These are phyloP conservation scores for Vigna unguiculata DNA, from an alignment of 306 rosid genomes.

Conservation along the genomic window DNA sequence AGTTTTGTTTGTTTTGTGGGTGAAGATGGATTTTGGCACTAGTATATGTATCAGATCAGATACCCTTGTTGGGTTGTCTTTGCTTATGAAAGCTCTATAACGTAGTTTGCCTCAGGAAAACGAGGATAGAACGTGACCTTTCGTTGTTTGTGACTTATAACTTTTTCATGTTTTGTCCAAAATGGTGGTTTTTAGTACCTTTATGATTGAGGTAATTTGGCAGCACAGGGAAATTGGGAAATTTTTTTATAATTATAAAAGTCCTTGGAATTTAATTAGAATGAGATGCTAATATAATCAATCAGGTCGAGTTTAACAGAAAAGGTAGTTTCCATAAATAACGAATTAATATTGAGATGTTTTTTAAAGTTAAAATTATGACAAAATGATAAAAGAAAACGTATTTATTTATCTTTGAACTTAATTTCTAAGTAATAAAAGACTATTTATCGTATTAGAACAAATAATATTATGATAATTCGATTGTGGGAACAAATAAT, in stretches of 20 bases:
- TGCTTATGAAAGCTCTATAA: constrained; percentile 47
- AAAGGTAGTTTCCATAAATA: not conserved
- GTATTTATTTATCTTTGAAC: too few relatives aligned
- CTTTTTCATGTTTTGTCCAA: constrained; percentile 51
- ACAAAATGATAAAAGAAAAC: too few relatives aligned
- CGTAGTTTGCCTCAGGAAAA: constrained; percentile 44
- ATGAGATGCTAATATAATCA: not conserved
- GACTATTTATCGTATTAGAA: too few relatives aligned
- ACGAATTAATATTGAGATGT: too few relatives aligned
- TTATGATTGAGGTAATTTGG: constrained; percentile 27
- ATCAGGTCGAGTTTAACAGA: not conserved
- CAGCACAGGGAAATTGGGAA: not conserved
- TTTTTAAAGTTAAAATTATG: too few relatives aligned
- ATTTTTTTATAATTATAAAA: not conserved
- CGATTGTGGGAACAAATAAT: too few relatives aligned
- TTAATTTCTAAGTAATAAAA: too few relatives aligned
- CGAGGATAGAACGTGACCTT: constrained; percentile 57
- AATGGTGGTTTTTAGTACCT: constrained; percentile 51
- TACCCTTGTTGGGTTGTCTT: constrained; percentile 39
- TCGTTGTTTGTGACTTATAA: constrained; percentile 40
- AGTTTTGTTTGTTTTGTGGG: constrained; percentile 36
- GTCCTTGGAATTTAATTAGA: not conserved
- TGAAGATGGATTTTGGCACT: constrained; percentile 32
- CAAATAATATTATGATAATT: too few relatives aligned
- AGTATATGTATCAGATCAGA: constrained; percentile 29